Base-by-base conservation (phyloP, 768 basidiomycete genomes). In the Tylopilus balloui region DNA sequence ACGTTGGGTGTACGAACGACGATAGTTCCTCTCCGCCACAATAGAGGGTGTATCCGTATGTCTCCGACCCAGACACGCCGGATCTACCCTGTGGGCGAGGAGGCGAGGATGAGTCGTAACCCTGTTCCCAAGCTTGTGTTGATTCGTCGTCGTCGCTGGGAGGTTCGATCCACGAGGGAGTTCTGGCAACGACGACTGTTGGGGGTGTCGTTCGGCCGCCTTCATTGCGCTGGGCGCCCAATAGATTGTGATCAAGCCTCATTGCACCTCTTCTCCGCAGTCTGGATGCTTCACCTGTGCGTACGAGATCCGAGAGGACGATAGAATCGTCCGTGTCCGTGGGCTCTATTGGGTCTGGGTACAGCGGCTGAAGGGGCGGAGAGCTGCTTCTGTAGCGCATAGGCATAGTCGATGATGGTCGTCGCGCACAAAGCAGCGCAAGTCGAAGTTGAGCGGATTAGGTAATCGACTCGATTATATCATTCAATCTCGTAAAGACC, bases 241-340 rank as follows among this genome's bases (percentile, higher is more conserved):
- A 39, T 20, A 58, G 31, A 32, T 60, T 65, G 50, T 73, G 74
- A 65, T 83, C 81, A 28, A 85, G 71, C 32, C 82, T 73, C 75
- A 87, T 78, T 44, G 86, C 86, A 11, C 86, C 86, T 54, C 86
- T 71, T 48, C 86, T 71, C n/a, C 86, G 77, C 45, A 88, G 69
- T 6, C 86, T 73, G 4, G 86, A 88, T 0, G 83, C 82, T 60
- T 88, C 86, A 14, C 81, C 86, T 1, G 81, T 81, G 43, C 86
- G 82, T 14, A 88, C 74, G 35, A 88, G 75, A 64, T 88, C 86
- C 2, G 83, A 84, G 38, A 88, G 76, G 17, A 86, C 78, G 48
- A 88, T 83, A 27, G 80, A 75, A 59, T 81, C 82, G 56, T 88
- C 86, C 2, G 72, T 74, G 50, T 85, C 82, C 31, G 71, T 70